Evolutionary conservation across 148 eudicot genomes (phyloP), one percentile per base, ranked within the genome.

Genomic region (Camellia lanceoleosa): DNA sequence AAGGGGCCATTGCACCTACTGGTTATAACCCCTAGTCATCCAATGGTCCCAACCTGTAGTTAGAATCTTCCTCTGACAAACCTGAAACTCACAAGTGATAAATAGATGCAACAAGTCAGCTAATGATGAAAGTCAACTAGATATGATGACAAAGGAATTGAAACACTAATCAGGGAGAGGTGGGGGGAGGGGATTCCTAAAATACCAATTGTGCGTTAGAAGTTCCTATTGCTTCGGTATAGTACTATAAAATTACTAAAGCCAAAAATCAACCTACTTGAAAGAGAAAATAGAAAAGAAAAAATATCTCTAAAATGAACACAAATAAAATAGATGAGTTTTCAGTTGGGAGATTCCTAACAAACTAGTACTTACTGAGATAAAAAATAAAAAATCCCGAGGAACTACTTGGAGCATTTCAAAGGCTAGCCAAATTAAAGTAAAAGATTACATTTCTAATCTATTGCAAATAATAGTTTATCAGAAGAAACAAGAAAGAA

Each of bases 1-100:
- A 96, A 86, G 98, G 99, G 81, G 97, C 93, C 92, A 94, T 94
- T n/a, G 95, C 85, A 60, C 98, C 98, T 78, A 90, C 87, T 81
- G 98, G 86, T 23, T 82, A 86, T 94, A 93, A 62, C 91, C 91
- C 87, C 95, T 89, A 76, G 89, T 82, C 86, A 89, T 82, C 60
- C 91, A 89, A 82, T 87, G 85, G 55, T 96, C 98, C 78, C 90
- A 89, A 20, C 89, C 91, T 1, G 88, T 79, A 83, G 86, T 89
- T 80, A 96, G 80, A 74, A 96, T 94, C 87, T 90, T 92, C 78
- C 85, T 85, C 73, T 77, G 83, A 80, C 99, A 96, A 71, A 92
- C 99, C 99, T 96, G 86, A 81, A 73, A 10, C 56, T 60, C 59
- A 1, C 78, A 76, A 81, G 73, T 68, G 66, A 61, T 10, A 75